Percentiles rank a stretch among this genome's conserved stretches.
phyloP scores from a whole-genome alignment of 192 early-diverging fungal species.

The Phlyctochytrium planicorne region DNA sequence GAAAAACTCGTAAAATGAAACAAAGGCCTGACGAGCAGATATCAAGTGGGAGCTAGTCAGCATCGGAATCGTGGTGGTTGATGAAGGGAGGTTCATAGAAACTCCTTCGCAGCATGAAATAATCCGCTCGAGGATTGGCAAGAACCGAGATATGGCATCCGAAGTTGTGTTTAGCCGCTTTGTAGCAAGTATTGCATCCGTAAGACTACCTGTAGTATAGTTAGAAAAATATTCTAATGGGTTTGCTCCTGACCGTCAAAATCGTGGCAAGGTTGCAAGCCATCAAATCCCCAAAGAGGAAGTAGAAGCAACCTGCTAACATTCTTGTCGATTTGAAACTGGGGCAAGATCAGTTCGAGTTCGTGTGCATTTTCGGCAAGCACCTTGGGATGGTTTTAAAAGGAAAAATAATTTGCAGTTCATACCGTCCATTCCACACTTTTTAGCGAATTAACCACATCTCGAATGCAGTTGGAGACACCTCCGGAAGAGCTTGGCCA shows the following conservation, averaged over 20 bases:
- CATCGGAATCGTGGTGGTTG: too few species aligned
- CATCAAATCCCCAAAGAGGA: neutral
- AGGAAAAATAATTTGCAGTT: neutral
- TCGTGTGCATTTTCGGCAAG: neutral
- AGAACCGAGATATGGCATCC: neutral
- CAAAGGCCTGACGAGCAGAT: too few species aligned
- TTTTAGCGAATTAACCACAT: neutral
- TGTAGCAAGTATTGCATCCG: neutral
- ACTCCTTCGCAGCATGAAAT: too few species aligned
- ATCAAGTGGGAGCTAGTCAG: too few species aligned
- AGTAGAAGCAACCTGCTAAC: neutral
- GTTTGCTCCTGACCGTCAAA: neutral
- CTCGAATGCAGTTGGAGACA: neutral
- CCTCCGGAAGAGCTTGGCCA: neutral
- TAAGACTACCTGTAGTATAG: neutral
- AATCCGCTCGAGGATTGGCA: neutral
- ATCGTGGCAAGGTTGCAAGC: neutral
- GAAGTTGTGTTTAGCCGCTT: neutral
- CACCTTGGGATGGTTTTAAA: neutral
- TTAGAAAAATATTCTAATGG: too few species aligned
- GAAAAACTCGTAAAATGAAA: neutral
- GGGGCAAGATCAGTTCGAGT: neutral
- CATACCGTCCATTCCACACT: neutral
- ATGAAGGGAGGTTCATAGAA: too few species aligned
- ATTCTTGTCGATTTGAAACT: neutral